Evolutionary conservation across 495 filamentous ascomycete genomes (phyloP).

Genomic region (Trichocladium uniseriatum): DNA sequence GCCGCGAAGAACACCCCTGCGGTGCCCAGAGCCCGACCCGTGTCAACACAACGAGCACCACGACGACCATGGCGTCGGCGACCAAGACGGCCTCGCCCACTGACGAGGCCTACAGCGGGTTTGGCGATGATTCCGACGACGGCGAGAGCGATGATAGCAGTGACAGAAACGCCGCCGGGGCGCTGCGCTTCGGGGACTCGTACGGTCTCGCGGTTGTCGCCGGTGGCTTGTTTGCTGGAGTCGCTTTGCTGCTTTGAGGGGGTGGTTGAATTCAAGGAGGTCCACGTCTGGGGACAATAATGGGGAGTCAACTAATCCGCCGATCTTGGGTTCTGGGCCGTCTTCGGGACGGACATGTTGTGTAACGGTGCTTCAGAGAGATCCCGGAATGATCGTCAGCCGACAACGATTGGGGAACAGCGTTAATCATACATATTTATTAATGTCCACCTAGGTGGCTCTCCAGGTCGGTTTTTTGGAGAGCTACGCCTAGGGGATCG

Average conservation of each 20-base stretch:
- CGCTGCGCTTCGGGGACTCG: constrained; percentile 44
- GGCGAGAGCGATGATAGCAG: no score
- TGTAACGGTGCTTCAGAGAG: neutral
- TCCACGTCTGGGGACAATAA: neutral
- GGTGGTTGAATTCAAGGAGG: neutral
- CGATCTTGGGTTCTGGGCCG: no score
- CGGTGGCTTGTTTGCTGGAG: constrained; percentile 53
- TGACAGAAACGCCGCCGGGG: constrained; percentile 26
- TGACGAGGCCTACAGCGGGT: constrained; percentile 39
- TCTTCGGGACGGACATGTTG: neutral
- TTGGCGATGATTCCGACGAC: constrained; percentile 32
- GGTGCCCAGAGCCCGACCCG: constrained; percentile 62
- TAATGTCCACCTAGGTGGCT: neutral
- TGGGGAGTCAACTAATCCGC: neutral
- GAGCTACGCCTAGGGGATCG: no score
- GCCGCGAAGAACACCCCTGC: constrained; percentile 66
- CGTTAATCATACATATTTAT: neutral
- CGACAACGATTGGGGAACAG: neutral
- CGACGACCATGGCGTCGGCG: constrained; percentile 32
- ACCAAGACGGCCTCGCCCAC: constrained; percentile 31
- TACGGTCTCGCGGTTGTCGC: constrained; percentile 51
- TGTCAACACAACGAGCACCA: constrained; percentile 49
- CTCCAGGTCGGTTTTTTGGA: neutral
- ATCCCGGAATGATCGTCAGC: neutral
- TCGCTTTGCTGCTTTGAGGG: constrained; percentile 49